These are phyloP conservation scores for Sclerotinia minor DNA, from an alignment of 2,329 filamentous ascomycete species.

Conservation along the genomic window DNA sequence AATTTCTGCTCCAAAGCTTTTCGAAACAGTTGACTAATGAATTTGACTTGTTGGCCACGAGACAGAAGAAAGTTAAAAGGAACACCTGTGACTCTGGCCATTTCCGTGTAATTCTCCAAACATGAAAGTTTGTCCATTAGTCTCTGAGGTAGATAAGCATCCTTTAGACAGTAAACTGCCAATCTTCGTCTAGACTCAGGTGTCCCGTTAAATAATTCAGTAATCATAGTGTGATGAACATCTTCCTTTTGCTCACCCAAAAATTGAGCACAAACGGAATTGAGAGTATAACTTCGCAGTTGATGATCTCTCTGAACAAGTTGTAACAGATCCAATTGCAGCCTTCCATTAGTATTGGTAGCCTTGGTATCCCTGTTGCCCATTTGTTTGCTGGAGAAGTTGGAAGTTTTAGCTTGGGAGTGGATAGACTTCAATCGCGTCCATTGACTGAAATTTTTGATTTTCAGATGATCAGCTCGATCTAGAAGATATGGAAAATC, in stretches of 20 bases:
- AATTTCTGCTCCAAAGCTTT: slow-evolving; percentile 92
- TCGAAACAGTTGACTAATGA: slow-evolving; percentile 94
- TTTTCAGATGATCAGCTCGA: slow-evolving; percentile 80
- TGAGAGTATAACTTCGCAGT: slow-evolving; percentile 92
- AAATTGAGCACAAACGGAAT: slow-evolving; percentile 94
- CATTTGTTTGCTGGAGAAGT: slow-evolving; percentile 97
- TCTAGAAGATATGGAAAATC: slow-evolving; percentile 96
- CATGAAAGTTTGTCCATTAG: slow-evolving; percentile 98
- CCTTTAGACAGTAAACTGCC: slow-evolving; percentile 95
- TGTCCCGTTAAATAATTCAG: slow-evolving; percentile 94
- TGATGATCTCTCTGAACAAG: slow-evolving; percentile 94
- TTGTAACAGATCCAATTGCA: slow-evolving; percentile 93
- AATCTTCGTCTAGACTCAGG: slow-evolving; percentile 87
- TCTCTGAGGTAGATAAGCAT: slow-evolving; percentile 91
- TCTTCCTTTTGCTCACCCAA: slow-evolving; percentile 97
- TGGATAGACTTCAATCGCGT: slow-evolving; percentile 70
- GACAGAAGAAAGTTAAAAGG: slow-evolving; percentile 94
- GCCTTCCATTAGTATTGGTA: slow-evolving; percentile 89
- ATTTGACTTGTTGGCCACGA: slow-evolving; percentile 94
- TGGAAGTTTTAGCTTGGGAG: slow-evolving; percentile 75
- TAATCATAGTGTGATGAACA: slow-evolving; percentile 99
- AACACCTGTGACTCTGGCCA: slow-evolving; percentile 98
- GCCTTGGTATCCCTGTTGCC: slow-evolving; percentile 91
- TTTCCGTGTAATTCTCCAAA: slow-evolving; percentile 98
- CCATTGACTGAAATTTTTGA: slow-evolving; percentile 81